phyloP scores from a whole-genome alignment of 495 filamentous ascomycete genomes.

The Podospora anserina region DNA sequence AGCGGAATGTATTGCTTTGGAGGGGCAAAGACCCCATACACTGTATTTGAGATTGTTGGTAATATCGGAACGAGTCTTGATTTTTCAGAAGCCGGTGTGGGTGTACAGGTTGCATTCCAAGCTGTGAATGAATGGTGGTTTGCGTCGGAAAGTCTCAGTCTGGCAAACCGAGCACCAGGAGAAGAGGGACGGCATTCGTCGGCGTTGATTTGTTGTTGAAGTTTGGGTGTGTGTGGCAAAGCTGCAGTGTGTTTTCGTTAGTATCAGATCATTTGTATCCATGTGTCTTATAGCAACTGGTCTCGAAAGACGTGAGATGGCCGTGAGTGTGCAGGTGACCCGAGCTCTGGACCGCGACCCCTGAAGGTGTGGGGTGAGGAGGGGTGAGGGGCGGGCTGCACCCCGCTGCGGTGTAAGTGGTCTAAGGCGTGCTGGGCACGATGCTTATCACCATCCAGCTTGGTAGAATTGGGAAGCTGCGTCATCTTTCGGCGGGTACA shows the following conservation, averaged over 20 bases:
- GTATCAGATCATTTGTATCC: not conserved
- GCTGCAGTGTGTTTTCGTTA: slow-evolving; percentile 2
- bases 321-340: not conserved
- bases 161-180: not conserved
- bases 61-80: not conserved
- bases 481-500: not conserved
- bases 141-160: not conserved
- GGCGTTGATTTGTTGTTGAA: not conserved
- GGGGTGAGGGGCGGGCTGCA: not conserved
- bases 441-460: not conserved
- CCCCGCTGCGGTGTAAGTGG: not conserved
- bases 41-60: not conserved
- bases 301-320: not conserved
- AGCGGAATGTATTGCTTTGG: too few relatives aligned
- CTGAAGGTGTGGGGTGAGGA: not conserved
- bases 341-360: not conserved
- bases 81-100: not conserved
- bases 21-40: not conserved
- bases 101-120: not conserved
- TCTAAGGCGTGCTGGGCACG: not conserved
- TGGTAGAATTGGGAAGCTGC: not conserved
- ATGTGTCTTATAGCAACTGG: not conserved
- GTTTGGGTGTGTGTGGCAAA: not conserved
- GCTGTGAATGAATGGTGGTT: not conserved
- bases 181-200: not conserved